Percentiles rank a stretch among this genome's conserved stretches.
phyloP scores from a whole-genome alignment of 768 basidiomycete genomes.

The Peribolospora kevripleyi region DNA sequence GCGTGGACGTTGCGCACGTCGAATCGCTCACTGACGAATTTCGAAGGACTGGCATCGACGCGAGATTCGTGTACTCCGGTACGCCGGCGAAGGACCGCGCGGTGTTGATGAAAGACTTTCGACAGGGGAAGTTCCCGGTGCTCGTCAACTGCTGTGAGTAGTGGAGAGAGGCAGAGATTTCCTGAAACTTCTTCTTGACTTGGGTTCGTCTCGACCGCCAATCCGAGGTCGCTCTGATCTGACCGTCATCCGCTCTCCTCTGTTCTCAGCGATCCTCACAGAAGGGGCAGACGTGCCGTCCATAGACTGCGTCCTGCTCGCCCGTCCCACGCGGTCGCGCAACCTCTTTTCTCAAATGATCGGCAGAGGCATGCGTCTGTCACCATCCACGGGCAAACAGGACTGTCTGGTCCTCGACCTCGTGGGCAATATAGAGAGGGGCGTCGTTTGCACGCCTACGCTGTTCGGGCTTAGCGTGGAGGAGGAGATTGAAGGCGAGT shows the following conservation, averaged over 20 bases:
- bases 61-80: slow-evolving; percentile 47
- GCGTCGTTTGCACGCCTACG: slow-evolving; percentile 53
- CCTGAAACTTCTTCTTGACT: neutral
- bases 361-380: slow-evolving; percentile 72
- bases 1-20: slow-evolving; percentile 63
- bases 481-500: slow-evolving; percentile 38
- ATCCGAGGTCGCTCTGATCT: neutral
- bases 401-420: slow-evolving; percentile 82
- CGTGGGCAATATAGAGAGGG: slow-evolving; percentile 24
- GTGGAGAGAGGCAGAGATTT: neutral
- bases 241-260: neutral
- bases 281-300: slow-evolving; percentile 90
- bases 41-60: slow-evolving; percentile 52
- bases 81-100: slow-evolving; percentile 43
- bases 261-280: slow-evolving; percentile 46
- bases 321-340: slow-evolving; percentile 63
- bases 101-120: slow-evolving; percentile 41
- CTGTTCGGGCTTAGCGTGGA: slow-evolving; percentile 63
- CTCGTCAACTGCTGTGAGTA: slow-evolving; percentile 59
- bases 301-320: slow-evolving; percentile 72
- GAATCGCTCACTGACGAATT: slow-evolving; percentile 46
- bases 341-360: slow-evolving; percentile 92
- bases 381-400: slow-evolving; percentile 49
- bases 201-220: neutral
- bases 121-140: slow-evolving; percentile 49